A percentile compares a stretch with the other conserved stretches of the same genome.
Conservation (phyloP, 352 stramenopile genomes). For the Globisporangium iwayamae region DNA sequence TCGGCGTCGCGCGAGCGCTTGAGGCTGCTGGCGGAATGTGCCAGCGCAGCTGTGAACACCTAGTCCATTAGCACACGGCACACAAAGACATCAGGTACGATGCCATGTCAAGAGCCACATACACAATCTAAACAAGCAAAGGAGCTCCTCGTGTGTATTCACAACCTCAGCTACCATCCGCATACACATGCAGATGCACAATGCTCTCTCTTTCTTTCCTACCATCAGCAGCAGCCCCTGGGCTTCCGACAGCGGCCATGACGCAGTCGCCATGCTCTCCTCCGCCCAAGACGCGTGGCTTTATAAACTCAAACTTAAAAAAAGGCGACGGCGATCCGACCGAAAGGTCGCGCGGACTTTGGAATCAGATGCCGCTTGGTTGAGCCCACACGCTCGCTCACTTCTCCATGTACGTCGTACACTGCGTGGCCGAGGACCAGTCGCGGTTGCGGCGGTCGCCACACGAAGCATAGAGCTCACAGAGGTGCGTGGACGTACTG, state of each 20-base stretch:
- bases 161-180: background rate
- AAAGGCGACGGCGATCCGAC: slow-evolving; percentile 1
- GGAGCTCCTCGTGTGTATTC: slow-evolving; percentile 7
- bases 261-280: background rate
- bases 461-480: slow-evolving; percentile 78
- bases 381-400: background rate
- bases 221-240: slow-evolving; percentile 18
- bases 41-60: background rate
- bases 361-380: background rate
- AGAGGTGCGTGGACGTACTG: slow-evolving; percentile 81
- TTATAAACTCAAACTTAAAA: slow-evolving; percentile 12
- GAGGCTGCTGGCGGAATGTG: background rate
- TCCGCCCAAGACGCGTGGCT: background rate
- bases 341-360: background rate
- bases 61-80: background rate
- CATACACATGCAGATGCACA: background rate
- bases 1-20: background rate
- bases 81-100: background rate
- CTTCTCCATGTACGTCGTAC: slow-evolving; percentile 55
- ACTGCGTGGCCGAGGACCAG: slow-evolving; percentile 74
- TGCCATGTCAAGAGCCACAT: background rate
- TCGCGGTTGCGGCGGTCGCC: slow-evolving; percentile 75
- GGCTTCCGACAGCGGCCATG: slow-evolving; percentile 9
- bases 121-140: background rate
- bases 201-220: background rate